phyloP scores from a whole-genome alignment of 1,284 basidiomycete species.

The Tremellales sp. region DNA sequence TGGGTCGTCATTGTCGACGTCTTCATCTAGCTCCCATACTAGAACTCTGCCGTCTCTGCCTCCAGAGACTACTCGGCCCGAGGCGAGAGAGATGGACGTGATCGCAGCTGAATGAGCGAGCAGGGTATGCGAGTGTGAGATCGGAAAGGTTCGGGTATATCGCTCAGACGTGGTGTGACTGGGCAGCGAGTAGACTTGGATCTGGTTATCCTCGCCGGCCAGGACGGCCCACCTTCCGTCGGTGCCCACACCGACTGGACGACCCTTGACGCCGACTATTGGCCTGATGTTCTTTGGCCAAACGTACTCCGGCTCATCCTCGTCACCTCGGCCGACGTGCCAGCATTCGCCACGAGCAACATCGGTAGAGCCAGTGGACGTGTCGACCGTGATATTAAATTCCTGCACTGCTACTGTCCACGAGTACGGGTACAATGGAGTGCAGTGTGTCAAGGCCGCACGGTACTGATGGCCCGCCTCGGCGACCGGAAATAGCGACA shows the following conservation, averaged over 20 bases:
- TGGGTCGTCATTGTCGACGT: slow-evolving; percentile 6
- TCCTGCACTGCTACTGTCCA: slow-evolving; percentile 48
- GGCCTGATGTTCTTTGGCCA: slow-evolving; percentile 37
- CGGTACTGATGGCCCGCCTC: slow-evolving; percentile 15
- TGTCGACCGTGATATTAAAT: slow-evolving; percentile 24
- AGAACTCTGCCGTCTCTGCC: slow-evolving; percentile 43
- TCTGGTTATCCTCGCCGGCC: slow-evolving; percentile 42
- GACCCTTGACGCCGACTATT: slow-evolving; percentile 35
- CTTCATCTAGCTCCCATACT: slow-evolving; percentile 46
- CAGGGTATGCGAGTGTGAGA: slow-evolving; percentile 41
- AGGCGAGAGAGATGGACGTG: slow-evolving; percentile 32
- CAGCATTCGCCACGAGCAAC: slow-evolving; percentile 34
- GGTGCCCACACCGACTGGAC: slow-evolving; percentile 37
- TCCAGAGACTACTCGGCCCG: slow-evolving; percentile 40
- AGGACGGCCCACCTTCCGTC: slow-evolving; percentile 46
- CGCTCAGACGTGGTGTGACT: slow-evolving; percentile 2
- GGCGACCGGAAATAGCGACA: slow-evolving; percentile 25
- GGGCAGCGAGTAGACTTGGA: slow-evolving; percentile 45
- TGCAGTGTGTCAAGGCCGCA: slow-evolving; percentile 41
- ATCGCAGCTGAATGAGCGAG: slow-evolving; percentile 40
- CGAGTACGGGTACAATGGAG: slow-evolving; percentile 44
- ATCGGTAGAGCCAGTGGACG: neutral
- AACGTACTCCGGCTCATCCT: slow-evolving; percentile 11
- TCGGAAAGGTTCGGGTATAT: slow-evolving; percentile 7
- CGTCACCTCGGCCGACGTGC: slow-evolving; percentile 23